Evolutionary conservation across 2,329 filamentous ascomycete genomes (phyloP), one percentile per base, ranked within the genome.

Genomic region (Pseudogymnoascus sp.): DNA sequence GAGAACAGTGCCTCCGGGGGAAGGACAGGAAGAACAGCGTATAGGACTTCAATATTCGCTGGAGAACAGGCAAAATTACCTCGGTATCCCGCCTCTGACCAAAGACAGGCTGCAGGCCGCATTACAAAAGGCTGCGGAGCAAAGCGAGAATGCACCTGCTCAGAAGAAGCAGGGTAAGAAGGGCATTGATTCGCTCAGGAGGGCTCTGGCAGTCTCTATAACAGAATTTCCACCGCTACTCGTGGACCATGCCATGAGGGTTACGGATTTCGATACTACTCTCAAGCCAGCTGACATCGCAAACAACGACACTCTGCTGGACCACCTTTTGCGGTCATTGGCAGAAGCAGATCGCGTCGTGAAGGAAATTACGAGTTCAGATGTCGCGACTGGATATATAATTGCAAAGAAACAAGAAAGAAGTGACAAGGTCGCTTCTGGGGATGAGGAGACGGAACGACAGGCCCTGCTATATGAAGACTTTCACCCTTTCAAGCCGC

Each of bases 401-500:
- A 83, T 99, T 64, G 92, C 92, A 0, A 96, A 84, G 71, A 76
- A 86, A 66, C 79, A 75, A 61, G 70, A 70, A 1, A 68, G 71
- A 5, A 65, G 67, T 11, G 67, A 67, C 5, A 18, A 55, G 63
- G 9, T 11, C 6, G 63, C 55, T 23, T 55, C 65, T 3, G 45
- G 62, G 0, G 67, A 75, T 18, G 73, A 72, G 61, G 73, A 76
- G 8, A 76, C 72, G 25, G 70, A 72, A 6, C 78, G 76, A 61
- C 72, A 73, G 69, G 59, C 69, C 9, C 72, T 95, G 5, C 78
- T 96, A 1, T 99, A 97, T 71, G 90, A 97, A 62, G 95, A 99
- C 70, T 97, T 97, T 69, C 93, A 97, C 69, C 95, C 95, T 0
- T 97, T 97, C 74, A 79, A 88, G 40, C 95, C 95, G 0, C 79